Evolutionary conservation across 75 land plant genomes (phyloP).

Genomic region (Ceratopteris richardii): DNA sequence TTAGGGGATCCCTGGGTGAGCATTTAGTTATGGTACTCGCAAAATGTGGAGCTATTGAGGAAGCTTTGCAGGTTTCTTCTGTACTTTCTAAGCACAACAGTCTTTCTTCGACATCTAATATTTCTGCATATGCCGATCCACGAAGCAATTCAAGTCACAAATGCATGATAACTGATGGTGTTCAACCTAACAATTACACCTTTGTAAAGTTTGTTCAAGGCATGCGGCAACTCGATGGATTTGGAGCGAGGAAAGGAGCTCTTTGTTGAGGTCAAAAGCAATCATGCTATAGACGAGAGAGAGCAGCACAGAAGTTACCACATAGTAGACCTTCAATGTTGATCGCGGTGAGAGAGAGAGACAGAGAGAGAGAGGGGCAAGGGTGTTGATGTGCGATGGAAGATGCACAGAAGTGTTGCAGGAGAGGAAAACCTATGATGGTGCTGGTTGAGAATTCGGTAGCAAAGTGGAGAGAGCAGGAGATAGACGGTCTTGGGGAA

Average conservation of each 20-base stretch:
- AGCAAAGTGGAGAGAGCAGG: too few species aligned
- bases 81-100: background rate
- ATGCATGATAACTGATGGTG: background rate
- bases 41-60: background rate
- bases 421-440: too few species aligned
- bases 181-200: conserved; percentile 1
- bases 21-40: background rate
- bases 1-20: background rate
- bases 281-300: too few species aligned
- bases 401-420: too few species aligned
- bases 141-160: background rate
- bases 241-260: background rate
- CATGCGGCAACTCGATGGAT: background rate
- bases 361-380: too few species aligned
- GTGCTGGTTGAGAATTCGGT: too few species aligned
- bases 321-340: too few species aligned
- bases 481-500: too few species aligned
- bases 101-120: conserved; percentile 47
- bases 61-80: background rate
- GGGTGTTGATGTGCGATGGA: too few species aligned
- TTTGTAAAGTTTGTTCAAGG: conserved; percentile 3
- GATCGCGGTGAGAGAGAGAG: too few species aligned
- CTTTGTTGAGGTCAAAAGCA: background rate
- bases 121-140: conserved; percentile 25
- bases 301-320: too few species aligned